A percentile compares a stretch with the other conserved stretches of the same genome.
These are phyloP conservation scores for Penstemon davidsonii DNA, from an alignment of 257 asterid species.

Conservation along the genomic window DNA sequence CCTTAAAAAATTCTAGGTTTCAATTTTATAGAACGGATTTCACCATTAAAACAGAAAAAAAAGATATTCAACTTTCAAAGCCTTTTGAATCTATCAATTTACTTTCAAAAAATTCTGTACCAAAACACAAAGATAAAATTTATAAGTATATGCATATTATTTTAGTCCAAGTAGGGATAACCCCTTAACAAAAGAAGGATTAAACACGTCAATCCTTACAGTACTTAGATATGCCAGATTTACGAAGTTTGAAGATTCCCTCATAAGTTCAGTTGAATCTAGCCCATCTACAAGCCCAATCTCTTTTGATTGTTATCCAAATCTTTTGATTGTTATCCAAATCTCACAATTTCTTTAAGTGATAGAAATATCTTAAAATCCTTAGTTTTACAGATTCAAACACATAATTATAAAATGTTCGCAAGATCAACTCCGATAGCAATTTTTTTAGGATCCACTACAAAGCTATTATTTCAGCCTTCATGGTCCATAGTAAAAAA, in stretches of 20 bases:
- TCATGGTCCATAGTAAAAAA: not conserved
- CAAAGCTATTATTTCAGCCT: not conserved
- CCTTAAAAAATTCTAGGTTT: not conserved
- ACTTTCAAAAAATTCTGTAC: not conserved
- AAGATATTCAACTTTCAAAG: not conserved
- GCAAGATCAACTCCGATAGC: not conserved
- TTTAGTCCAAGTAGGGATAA: slow-evolving; percentile 13
- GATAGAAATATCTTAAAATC: slow-evolving; percentile 18
- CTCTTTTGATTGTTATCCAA: slow-evolving; percentile 5
- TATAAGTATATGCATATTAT: not conserved
- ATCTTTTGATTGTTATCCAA: slow-evolving; percentile 8
- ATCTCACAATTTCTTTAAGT: not conserved
- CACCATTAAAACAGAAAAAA: not conserved
- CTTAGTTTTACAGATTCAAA: slow-evolving; percentile 7
- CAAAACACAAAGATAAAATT: not conserved
- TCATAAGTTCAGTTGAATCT: not conserved
- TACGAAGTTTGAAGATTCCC: not conserved
- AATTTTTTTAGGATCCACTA: not conserved
- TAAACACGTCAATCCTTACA: not conserved
- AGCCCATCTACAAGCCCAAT: not conserved
- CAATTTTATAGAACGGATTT: not conserved
- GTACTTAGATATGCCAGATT: slow-evolving; percentile 1
- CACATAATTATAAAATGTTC: slow-evolving; percentile 14
- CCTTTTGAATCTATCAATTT: not conserved
- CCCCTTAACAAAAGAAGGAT: slow-evolving; percentile 13